These are phyloP conservation scores for Coemansia sp. DNA, from an alignment of 192 early-diverging fungal species.

Conservation along the genomic window DNA sequence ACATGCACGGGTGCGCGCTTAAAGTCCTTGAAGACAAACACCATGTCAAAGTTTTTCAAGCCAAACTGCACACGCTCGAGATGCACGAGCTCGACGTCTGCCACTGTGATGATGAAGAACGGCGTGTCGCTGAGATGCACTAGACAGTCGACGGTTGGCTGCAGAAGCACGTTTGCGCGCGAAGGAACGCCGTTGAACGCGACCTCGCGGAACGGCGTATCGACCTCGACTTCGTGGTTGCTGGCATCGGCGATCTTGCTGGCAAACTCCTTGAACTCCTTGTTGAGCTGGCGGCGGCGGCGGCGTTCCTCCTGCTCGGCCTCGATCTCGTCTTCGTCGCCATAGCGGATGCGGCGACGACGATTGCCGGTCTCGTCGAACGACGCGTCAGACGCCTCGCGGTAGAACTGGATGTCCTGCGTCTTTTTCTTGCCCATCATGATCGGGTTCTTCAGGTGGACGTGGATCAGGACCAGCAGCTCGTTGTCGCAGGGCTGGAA, in stretches of 20 bases:
- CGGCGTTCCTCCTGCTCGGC: constrained; percentile 93
- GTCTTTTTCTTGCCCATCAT: constrained; percentile 99
- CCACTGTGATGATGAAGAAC: constrained; percentile 83
- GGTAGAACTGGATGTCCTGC: constrained; percentile 96
- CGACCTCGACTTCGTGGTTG: constrained; percentile 79
- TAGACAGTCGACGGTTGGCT: constrained; percentile 94
- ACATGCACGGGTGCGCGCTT: constrained; percentile 85
- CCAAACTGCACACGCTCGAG: constrained; percentile 97
- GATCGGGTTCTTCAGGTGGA: constrained; percentile 94
- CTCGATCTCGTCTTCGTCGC: constrained; percentile 97
- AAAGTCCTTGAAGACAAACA: constrained; percentile 96
- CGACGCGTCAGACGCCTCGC: constrained; percentile 89
- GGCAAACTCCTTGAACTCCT: constrained; percentile 90
- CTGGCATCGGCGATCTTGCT: constrained; percentile 86
- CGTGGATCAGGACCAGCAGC: constrained; percentile 89
- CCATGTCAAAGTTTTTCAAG: constrained; percentile 97
- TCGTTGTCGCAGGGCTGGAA: constrained; percentile 99
- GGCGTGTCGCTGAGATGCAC: constrained; percentile 95
- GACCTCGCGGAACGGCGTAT: constrained; percentile 88
- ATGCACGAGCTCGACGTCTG: constrained; percentile 92
- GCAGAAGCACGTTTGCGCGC: constrained; percentile 86
- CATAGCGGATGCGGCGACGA: constrained; percentile 79
- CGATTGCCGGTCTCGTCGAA: constrained; percentile 98
- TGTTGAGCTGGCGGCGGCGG: constrained; percentile 79
- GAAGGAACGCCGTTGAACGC: constrained; percentile 93